phyloP scores from a whole-genome alignment of 129 eudicot species.

The Arctium minus region DNA sequence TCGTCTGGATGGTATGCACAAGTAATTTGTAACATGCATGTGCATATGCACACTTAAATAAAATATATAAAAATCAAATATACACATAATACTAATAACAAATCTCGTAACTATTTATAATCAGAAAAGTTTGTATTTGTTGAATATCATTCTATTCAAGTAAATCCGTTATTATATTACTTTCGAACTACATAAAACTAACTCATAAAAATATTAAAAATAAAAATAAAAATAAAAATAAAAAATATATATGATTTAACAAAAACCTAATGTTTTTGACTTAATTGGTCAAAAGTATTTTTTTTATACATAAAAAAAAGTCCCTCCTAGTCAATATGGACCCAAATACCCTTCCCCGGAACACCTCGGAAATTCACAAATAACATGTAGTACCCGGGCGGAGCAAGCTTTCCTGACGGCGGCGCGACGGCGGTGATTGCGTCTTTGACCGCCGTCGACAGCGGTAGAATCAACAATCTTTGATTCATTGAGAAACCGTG shows the following conservation, averaged over 20 bases:
- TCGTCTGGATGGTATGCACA: too few relatives aligned
- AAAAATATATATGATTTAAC: background rate
- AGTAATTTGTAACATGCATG: too few relatives aligned
- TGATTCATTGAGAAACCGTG: slow-evolving; percentile 77
- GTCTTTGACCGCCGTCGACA: slow-evolving; percentile 9
- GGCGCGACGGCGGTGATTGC: slow-evolving; percentile 24
- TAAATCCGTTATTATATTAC: background rate
- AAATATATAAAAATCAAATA: too few relatives aligned
- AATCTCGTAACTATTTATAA: background rate
- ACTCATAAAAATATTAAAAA: background rate
- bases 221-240: too few relatives aligned
- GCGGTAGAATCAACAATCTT: slow-evolving; percentile 41
- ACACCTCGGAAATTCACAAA: slow-evolving; percentile 58
- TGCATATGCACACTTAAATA: too few relatives aligned
- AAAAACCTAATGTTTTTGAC: slow-evolving; percentile 21
- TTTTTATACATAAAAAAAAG: background rate
- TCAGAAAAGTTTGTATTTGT: background rate
- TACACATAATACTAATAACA: too few relatives aligned
- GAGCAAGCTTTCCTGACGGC: slow-evolving; percentile 32
- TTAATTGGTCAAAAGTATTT: background rate
- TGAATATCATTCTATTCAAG: background rate
- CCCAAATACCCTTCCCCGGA: slow-evolving; percentile 71
- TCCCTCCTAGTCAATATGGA: slow-evolving; percentile 35
- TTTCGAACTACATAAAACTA: background rate
- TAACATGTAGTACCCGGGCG: slow-evolving; percentile 67